Evolutionary conservation across 2,329 filamentous ascomycete species (phyloP).

Genomic region (Colletotrichum incanum): DNA sequence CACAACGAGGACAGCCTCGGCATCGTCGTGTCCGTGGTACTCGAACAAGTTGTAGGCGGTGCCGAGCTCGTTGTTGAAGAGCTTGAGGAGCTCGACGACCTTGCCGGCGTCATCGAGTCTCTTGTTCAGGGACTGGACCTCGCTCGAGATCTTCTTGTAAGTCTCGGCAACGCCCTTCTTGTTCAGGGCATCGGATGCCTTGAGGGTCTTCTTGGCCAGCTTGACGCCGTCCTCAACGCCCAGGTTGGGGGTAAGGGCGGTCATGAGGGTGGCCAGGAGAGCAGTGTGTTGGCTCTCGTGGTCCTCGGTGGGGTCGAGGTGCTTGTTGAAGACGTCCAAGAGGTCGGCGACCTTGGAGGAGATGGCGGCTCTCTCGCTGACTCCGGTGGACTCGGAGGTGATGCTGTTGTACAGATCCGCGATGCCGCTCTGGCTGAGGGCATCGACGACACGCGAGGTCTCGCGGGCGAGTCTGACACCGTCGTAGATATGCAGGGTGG

Average conservation of each 20-base stretch:
- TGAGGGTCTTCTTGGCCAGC: slow-evolving; percentile 85
- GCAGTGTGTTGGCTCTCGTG: slow-evolving; percentile 97
- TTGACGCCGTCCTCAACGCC: slow-evolving; percentile 92
- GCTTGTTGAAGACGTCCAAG: slow-evolving; percentile 84
- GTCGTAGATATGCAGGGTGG: slow-evolving; percentile 91
- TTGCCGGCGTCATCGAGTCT: slow-evolving; percentile 82
- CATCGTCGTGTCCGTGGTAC: slow-evolving; percentile 86
- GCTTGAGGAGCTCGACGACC: slow-evolving; percentile 76
- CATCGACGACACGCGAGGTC: slow-evolving; percentile 85
- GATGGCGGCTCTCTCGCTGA: slow-evolving; percentile 79
- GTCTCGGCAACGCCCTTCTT: slow-evolving; percentile 78
- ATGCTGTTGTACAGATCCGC: slow-evolving; percentile 79
- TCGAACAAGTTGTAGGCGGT: slow-evolving; percentile 95
- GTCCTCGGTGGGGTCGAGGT: slow-evolving; percentile 93
- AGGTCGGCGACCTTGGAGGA: slow-evolving; percentile 81
- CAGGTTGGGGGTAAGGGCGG: slow-evolving; percentile 82
- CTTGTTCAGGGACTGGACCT: slow-evolving; percentile 74
- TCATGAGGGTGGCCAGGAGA: slow-evolving; percentile 85
- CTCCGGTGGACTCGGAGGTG: slow-evolving; percentile 71
- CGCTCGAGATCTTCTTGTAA: slow-evolving; percentile 77
- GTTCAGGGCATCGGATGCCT: slow-evolving; percentile 85
- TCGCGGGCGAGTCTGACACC: slow-evolving; percentile 87
- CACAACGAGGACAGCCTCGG: slow-evolving; percentile 88
- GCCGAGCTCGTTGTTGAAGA: slow-evolving; percentile 91
- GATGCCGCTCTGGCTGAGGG: slow-evolving; percentile 81